Base-by-base conservation (phyloP, 2,329 filamentous ascomycete genomes). In the Sporothrix euskadiensis region DNA sequence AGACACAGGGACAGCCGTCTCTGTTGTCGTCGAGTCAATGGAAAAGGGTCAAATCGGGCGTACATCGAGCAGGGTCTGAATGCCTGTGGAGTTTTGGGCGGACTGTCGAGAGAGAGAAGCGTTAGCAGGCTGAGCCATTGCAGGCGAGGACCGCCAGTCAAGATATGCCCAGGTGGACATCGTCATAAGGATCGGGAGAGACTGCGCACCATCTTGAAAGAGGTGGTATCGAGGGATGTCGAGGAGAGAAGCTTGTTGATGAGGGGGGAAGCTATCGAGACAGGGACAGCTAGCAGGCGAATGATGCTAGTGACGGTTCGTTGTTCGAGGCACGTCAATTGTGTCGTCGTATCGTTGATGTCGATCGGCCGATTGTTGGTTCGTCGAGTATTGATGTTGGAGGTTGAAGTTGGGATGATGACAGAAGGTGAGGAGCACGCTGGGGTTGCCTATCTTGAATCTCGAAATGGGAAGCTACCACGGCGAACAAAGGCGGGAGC, bases 41-140 rank as follows among this genome's bases (percentile, higher is more conserved):
- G 8, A 59, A 12, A 30, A 22, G 57, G 30, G 32, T 16, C n/a
- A 16, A 4, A 44, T 47, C 26, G 68, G 59, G 75, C 92, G 80
- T 92, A 99, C 96, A 85, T 98, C 96, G 85, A 99, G 94, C 81
- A 99, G 91, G 81, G 95, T 98, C 85, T 98, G 95, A 82, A 99
- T 99, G 84, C 96, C 96, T 80, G 93, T 91, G 78, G 96, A 98
- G 87, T 98, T 98, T 86, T 98, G 96, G 81, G 95, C 96, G 82
- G 96, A 96, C 95, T 98, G 81, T 26, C 4, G n/a, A 26, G 22
- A 39, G 8, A 7, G 41, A 41, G 22, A 30, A 10, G 3, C 10
- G 54, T 44, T 47, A 72, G 61, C 14, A 47, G 16, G 22, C 6
- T 30, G 32, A 9, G 2, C 12, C 4, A 3, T 8, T 6, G 26